A percentile compares a stretch with the other conserved stretches of the same genome.
phyloP scores from a whole-genome alignment of 257 asterid genomes.

The Handroanthus guayacan region DNA sequence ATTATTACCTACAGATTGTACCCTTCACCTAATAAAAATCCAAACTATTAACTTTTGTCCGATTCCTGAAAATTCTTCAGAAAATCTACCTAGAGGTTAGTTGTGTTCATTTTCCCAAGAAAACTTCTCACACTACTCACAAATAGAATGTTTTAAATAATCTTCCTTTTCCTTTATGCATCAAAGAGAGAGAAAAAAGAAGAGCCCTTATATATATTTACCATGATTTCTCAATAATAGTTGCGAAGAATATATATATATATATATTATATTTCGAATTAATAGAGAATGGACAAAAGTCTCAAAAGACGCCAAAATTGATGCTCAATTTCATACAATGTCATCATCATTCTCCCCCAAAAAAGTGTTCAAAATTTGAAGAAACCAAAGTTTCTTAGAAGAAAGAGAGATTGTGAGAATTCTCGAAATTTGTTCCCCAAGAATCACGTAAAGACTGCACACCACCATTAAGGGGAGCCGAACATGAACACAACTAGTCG shows the following conservation, averaged over 20 bases:
- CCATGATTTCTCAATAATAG: constrained; percentile 45
- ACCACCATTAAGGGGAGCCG: constrained; percentile 36
- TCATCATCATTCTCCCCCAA: constrained; percentile 41
- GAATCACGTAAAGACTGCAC: constrained; percentile 54
- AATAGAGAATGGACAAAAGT: constrained; percentile 39
- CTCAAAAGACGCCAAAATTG: constrained; percentile 53
- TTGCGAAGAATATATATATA: background rate
- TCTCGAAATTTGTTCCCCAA: constrained; percentile 59
- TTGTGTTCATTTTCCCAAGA: constrained; percentile 38
- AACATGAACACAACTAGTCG: constrained; percentile 38
- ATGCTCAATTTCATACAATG: constrained; percentile 38
- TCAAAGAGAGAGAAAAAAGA: constrained; percentile 6
- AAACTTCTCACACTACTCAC: background rate
- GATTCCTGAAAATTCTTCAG: constrained; percentile 29
- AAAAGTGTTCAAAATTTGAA: constrained; percentile 48
- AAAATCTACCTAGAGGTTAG: constrained; percentile 48
- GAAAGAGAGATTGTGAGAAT: constrained; percentile 14
- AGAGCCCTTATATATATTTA: background rate
- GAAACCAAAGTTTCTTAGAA: constrained; percentile 46
- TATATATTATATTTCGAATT: background rate
- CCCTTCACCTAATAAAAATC: constrained; percentile 34
- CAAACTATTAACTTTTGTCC: constrained; percentile 43
- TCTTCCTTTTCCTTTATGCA: constrained; percentile 4
- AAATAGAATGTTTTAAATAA: background rate
- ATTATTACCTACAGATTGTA: constrained; percentile 26